Evolutionary conservation across 2,329 filamentous ascomycete genomes (phyloP), one percentile per base, ranked within the genome.

Genomic region (Alternaria sp.): DNA sequence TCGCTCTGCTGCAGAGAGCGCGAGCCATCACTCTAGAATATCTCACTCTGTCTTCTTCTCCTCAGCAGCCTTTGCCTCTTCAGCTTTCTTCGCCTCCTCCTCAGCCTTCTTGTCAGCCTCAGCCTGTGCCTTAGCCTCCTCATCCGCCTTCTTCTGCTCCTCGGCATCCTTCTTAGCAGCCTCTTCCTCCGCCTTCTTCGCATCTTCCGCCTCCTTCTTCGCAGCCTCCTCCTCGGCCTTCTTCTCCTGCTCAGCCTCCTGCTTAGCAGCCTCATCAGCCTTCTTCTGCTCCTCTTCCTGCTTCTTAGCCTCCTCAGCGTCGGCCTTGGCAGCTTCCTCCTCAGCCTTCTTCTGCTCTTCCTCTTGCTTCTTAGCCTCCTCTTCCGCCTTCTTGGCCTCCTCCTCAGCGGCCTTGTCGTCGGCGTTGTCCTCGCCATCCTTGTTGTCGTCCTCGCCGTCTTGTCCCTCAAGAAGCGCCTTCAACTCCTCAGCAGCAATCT

Each of bases 401-500:
- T 67, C 55, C 9, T 60, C 51, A 11, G 59, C 17, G 40, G 65
- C 36, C 50, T 63, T 28, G 21, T 58, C 7, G 7, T 62, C 44
- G 5, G 47, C 32, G 8, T 55, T 43, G 13, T 62, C 44, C 54
- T 62, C 45, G n/a, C 53, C 49, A 13, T 62, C 32, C 45, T 61
- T 59, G 10, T 62, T 26, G 54, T 67, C 44, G 46, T 67, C 43
- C 36, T 40, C 2, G 15, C 58, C 30, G 19, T 21, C 52, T 36
- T 44, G 25, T 6, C 28, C 47, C 28, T 62, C 36, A 12, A 70
- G 65, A 7, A 72, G 58, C 19, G 62, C 61, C 62, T 67, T 53
- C 68, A 65, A 65, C 67, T 72, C 70, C 59, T 72, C 46, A 5
- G 36, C 59, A 17, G 73, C 73, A 45, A 67, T 62, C 49, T 67